Percentiles rank a stretch among this genome's conserved stretches.
Conservation (phyloP, 306 rosid species). For the Myrica gale region DNA sequence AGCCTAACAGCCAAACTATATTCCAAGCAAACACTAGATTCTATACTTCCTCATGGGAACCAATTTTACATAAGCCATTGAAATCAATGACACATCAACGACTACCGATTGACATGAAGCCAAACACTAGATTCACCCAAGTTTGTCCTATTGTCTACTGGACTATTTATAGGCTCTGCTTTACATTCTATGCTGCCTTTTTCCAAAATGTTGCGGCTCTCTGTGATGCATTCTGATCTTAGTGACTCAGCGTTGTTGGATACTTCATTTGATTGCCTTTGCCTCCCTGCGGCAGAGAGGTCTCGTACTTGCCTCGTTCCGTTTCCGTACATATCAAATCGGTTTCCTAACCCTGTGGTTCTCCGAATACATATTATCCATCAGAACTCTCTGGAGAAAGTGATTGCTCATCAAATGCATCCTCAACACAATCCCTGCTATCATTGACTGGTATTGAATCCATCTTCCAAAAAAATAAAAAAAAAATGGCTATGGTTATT, state of each 20-base stretch:
- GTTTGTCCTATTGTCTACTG: conserved; percentile 22
- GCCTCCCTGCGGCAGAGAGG: no score
- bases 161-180: conserved; percentile 30
- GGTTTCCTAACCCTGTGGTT: no score
- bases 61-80: conserved; percentile 45
- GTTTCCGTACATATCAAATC: no score
- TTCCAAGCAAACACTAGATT: conserved; percentile 43
- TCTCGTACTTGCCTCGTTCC: no score
- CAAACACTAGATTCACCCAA: conserved; percentile 34
- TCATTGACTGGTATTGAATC: conserved; percentile 40
- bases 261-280: conserved; percentile 29
- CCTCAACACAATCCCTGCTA: conserved; percentile 35
- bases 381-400: conserved; percentile 47
- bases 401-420: conserved; percentile 46
- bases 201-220: conserved; percentile 27
- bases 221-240: conserved; percentile 24
- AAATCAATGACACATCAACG: conserved; percentile 25
- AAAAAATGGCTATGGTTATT: background rate
- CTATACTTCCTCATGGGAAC: conserved; percentile 46
- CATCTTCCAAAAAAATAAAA: conserved; percentile 50
- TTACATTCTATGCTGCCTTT: conserved; percentile 27
- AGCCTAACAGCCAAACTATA: conserved; percentile 40
- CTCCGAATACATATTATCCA: conserved; percentile 50
- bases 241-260: conserved; percentile 31
- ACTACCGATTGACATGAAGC: conserved; percentile 12